Evolutionary conservation across 78 protist genomes (phyloP), one percentile per base, ranked within the genome.

Genomic region (Guillardia theta): DNA sequence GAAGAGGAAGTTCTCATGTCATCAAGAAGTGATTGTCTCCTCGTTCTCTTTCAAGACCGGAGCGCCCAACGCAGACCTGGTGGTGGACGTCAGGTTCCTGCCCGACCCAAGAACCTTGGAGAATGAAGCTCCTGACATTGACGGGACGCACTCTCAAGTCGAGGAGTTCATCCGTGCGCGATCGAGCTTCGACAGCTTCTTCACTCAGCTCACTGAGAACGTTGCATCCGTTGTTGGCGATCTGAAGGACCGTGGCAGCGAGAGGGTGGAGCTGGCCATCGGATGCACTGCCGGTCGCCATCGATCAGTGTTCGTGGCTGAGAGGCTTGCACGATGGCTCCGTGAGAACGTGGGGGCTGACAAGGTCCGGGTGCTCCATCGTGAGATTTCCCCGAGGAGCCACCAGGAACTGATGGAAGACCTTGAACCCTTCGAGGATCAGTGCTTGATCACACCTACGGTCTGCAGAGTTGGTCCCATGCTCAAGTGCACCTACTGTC

Each of bases 31-130:
- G 24, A 2, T 24, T 15, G 33, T 78, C 39, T 78, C 50, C 0
- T 78, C 90, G 24, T 78, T 78, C 9, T 37, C 90, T 10, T 78
- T 43, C 48, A 78, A 78, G 48, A 78, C 90, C 21, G 90, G 90
- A 3, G 24, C 8, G 48, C 90, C 90, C 0, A 8, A 18, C 1
- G 90, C 90, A 44, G 44, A 18, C 24, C 44, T 78, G 1, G 48
- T 78, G 43, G 15, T 78, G 43, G 90, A 78, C 9, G 90, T 78
- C 44, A 18, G 90, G 3, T 78, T 78, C 9, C 90, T 78, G 5
- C 90, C 90, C 6, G 90, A 78, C 48, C 90, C 90, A 2, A 37
- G 90, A 43, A 36, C 18, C 43, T 22, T 78, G 53, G 48, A 43
- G 90, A 50, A 78, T 2, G 1, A 8, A 46, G 44, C 18, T 48